Percentiles rank a stretch among this genome's conserved stretches.
Conservation (phyloP, 208 protist genomes). For the Phytomonas sp. region DNA sequence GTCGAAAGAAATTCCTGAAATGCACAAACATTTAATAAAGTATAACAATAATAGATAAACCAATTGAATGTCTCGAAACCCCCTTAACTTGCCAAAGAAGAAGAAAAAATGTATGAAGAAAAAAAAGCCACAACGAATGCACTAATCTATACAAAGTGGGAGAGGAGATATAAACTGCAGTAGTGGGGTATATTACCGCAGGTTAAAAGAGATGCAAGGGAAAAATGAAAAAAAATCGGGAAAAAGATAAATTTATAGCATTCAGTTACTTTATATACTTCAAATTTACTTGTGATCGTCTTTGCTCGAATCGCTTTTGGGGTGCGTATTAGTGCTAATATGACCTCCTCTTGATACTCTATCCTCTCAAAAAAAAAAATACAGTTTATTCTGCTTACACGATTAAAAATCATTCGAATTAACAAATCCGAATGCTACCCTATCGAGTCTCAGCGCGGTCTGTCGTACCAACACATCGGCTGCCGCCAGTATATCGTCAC, state of each 20-base stretch:
- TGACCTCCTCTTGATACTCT: neutral
- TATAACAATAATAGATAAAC: neutral
- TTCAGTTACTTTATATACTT: neutral
- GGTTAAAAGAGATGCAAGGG: neutral
- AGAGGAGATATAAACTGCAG: neutral
- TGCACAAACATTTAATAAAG: neutral
- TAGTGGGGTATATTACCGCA: constrained; percentile 3
- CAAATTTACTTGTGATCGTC: neutral
- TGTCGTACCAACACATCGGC: constrained; percentile 27
- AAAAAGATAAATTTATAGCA: neutral
- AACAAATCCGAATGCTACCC: neutral
- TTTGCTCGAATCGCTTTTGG: neutral
- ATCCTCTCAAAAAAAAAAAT: neutral
- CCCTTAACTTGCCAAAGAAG: neutral
- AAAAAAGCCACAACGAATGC: neutral
- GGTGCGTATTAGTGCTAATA: neutral
- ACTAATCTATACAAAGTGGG: neutral
- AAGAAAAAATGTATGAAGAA: constrained; percentile 6
- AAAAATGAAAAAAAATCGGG: constrained; percentile 3
- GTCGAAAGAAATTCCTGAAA: neutral
- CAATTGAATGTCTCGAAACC: constrained; percentile 3
- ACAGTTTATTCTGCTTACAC: neutral
- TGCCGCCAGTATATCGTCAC: constrained; percentile 20
- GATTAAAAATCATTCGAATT: neutral
- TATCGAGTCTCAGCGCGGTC: constrained; percentile 20